Evolutionary conservation across 108 stramenopile species (phyloP), one percentile per base, ranked within the genome.

Genomic region (Nitzschia inconspicua): DNA sequence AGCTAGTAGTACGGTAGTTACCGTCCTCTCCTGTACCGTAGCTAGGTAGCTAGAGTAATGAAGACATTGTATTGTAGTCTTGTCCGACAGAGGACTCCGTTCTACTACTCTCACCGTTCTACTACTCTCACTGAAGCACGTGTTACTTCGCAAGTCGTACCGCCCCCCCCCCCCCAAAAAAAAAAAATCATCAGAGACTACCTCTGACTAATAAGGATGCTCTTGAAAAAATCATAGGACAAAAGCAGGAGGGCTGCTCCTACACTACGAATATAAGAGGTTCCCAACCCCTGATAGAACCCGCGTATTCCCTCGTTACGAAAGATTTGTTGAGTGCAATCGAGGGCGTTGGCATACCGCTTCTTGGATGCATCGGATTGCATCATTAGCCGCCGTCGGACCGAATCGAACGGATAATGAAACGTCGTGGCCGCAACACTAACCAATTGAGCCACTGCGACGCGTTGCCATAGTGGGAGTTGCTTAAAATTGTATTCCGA

Each of bases 381-480:
- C 94, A 97, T 96, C 94, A 92, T 91, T 37, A 97, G 70, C 63
- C 95, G 72, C 30, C 96, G 84, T 30, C 95, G 83, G 20, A 97
- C 78, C 30, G 93, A 93, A 73, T 97, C 96, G 53, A 97, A 89
- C 6, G 96, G 96, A 78, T 97, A 97, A 11, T 94, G 95, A 36
- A 84, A 69, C 32, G 85, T 88, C 3, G 91, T 93, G 28, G 94
- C 91, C 30, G 75, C 43, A 62, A 90, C 78, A 65, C 87, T 86
- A 14, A 93, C 92, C 39, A 83, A 66, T 79, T 95, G 93, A 10
- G 96, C 96, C 22, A 81, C 77, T 13, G 74, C 47, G 63, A 88
- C 95, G 64, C 86, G 73, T 46, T 89, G 85, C 23, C 53, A 44
- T 74, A 82, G 65, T 54, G 64, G 53, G 42, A 71, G 79, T 34